phyloP scores from a whole-genome alignment of 2,329 filamentous ascomycete genomes.

The Hirsutella rhossiliensis region DNA sequence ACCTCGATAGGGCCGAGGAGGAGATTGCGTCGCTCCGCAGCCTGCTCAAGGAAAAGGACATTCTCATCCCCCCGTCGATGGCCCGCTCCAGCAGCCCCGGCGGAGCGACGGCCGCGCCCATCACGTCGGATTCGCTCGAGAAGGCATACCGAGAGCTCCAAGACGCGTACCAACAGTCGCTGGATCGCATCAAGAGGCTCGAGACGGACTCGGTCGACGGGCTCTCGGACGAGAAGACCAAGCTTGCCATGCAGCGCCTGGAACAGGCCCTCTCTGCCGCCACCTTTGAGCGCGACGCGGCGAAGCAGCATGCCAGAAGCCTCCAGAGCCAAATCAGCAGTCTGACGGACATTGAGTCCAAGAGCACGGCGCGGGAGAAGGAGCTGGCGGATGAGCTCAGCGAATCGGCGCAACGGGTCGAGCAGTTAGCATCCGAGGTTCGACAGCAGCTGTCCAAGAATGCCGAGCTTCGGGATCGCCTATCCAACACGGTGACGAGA shows the following conservation, averaged over 20 bases:
- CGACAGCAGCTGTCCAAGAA: constrained; percentile 72
- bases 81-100: constrained; percentile 28
- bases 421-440: constrained; percentile 68
- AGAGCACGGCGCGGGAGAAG: constrained; percentile 46
- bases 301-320: constrained; percentile 49
- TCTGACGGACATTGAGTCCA: constrained; percentile 43
- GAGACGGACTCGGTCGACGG: constrained; percentile 25
- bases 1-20: constrained; percentile 87
- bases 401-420: constrained; percentile 63
- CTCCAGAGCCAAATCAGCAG: constrained; percentile 50
- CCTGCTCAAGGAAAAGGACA: constrained; percentile 73
- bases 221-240: constrained; percentile 43
- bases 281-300: constrained; percentile 61
- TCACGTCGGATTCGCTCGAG: constrained; percentile 60
- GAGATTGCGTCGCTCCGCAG: constrained; percentile 76
- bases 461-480: constrained; percentile 58
- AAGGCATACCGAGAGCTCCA: constrained; percentile 66
- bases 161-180: constrained; percentile 52
- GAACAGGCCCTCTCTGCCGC: constrained; percentile 58
- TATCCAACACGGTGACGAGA: constrained; percentile 67
- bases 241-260: constrained; percentile 50
- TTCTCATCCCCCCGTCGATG: constrained; percentile 53
- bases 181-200: constrained; percentile 52
- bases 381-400: constrained; percentile 58
- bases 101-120: constrained; percentile 22